Evolutionary conservation across 2,329 filamentous ascomycete genomes (phyloP).

Genomic region (Trichoderma oligosporum): DNA sequence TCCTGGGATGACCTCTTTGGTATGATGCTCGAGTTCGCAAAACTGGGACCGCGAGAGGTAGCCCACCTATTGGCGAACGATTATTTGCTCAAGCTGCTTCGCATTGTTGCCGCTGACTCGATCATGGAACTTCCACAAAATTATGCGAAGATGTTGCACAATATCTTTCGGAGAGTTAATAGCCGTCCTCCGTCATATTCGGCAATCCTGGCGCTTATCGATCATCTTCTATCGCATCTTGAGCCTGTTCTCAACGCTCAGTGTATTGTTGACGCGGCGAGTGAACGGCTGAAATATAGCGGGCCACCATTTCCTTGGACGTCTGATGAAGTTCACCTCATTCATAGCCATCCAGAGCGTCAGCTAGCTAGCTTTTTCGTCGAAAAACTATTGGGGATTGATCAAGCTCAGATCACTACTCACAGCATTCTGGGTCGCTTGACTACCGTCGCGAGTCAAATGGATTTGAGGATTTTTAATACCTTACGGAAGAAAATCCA

Average conservation of each 20-base stretch:
- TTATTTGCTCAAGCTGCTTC: slow-evolving; percentile 56
- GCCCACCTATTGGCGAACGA: slow-evolving; percentile 56
- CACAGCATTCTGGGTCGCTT: slow-evolving; percentile 56
- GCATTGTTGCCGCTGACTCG: slow-evolving; percentile 59
- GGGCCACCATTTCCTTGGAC: slow-evolving; percentile 43
- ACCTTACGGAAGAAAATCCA: slow-evolving; percentile 54
- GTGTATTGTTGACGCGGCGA: slow-evolving; percentile 37
- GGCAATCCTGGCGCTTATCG: slow-evolving; percentile 49
- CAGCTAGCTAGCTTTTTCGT: slow-evolving; percentile 50
- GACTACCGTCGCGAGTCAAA: slow-evolving; percentile 47
- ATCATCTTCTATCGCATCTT: slow-evolving; percentile 43
- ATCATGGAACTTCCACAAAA: slow-evolving; percentile 49
- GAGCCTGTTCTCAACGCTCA: slow-evolving; percentile 36
- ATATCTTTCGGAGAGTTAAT: slow-evolving; percentile 48
- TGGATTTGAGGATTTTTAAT: slow-evolving; percentile 50
- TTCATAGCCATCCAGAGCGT: slow-evolving; percentile 39
- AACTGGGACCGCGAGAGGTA: slow-evolving; percentile 56
- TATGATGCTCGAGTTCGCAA: slow-evolving; percentile 63
- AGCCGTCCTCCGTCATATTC: slow-evolving; percentile 53
- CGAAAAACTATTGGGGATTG: slow-evolving; percentile 61
- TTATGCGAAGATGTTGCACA: slow-evolving; percentile 52
- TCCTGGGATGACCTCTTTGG: slow-evolving; percentile 77
- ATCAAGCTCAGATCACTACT: slow-evolving; percentile 52
- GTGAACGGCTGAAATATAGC: slow-evolving; percentile 38
- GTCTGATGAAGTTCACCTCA: slow-evolving; percentile 42